A percentile compares a stretch with the other conserved stretches of the same genome.
Evolutionary conservation across 2,329 filamentous ascomycete species (phyloP).

Genomic region (Epichloe gansuensis): DNA sequence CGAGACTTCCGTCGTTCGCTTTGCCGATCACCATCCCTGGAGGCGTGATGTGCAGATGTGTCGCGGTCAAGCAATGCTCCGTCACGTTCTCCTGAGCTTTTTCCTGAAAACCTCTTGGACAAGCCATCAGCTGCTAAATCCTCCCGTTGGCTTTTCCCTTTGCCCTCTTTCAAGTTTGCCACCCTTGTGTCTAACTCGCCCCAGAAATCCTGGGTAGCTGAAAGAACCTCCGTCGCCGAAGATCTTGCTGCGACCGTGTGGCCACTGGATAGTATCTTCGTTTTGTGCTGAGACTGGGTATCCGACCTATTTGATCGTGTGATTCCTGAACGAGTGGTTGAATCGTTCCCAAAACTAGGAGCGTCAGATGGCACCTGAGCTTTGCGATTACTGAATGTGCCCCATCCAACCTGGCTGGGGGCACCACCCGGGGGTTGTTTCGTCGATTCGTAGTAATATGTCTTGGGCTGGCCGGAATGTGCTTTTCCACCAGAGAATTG

Average conservation of each 20-base stretch:
- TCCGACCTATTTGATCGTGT: conserved; percentile 4
- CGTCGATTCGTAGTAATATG: background rate
- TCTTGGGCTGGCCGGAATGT: background rate
- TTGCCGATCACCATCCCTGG: conserved; percentile 6
- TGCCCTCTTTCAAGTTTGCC: conserved; percentile 6
- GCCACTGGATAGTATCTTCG: background rate
- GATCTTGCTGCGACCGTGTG: background rate
- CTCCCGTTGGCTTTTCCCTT: background rate
- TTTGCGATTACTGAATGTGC: conserved; percentile 12
- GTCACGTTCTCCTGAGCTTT: background rate
- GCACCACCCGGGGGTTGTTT: conserved; percentile 1
- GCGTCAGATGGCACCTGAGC: conserved; percentile 4
- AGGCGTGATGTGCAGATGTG: background rate
- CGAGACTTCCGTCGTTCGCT: conserved; percentile 17
- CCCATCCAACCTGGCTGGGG: conserved; percentile 10
- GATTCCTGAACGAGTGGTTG: conserved; percentile 9
- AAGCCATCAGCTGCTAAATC: background rate
- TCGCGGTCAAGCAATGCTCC: background rate
- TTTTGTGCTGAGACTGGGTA: background rate
- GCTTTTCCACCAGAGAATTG: conserved; percentile 1
- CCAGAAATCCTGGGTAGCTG: conserved; percentile 13
- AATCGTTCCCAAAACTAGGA: conserved; percentile 7
- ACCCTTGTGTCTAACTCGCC: conserved; percentile 13
- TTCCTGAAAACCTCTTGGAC: background rate
- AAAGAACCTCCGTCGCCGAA: background rate